Base-by-base conservation (phyloP, 2,329 filamentous ascomycete species). In the Clarireedia paspali region DNA sequence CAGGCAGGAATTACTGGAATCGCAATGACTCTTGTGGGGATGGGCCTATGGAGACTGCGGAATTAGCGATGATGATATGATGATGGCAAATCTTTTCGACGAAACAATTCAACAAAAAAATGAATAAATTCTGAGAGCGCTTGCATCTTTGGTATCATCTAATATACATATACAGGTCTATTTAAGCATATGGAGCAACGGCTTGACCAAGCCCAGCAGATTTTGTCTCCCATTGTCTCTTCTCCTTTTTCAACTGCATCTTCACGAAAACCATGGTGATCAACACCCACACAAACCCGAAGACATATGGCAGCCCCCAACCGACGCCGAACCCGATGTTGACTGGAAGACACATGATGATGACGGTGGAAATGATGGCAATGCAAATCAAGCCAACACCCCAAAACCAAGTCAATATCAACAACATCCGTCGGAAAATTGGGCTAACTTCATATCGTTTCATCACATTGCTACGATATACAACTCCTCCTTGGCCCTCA, bases 1-100 rank as follows among this genome's bases (percentile, higher is more conserved):
- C 81, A 80, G 64, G 64, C 83, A 39, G 87, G 86, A 47, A 85
- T 91, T 59, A 76, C 81, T 4, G 76, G 77, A 27, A 85, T 89
- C 57, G 89, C 87, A 5, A 72, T 87, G 9, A 79, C 80, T 5
- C 73, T 91, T 50, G 80, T 83, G 5, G 87, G 83, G 67, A 76
- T 90, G 73, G 88, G 88, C 0, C 67, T 91, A 23, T 91, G 82
- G 77, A 65, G 68, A 53, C 57, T 70, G 34, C 62, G 69, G 51
- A 68, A 68, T 46, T 70, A 64, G 52, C n/a, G 10, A 34, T 34
- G 10, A 9, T 17, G 14, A 14, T 34, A 34, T 34, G 10, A 9
- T 17, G 14, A 14, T 24, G 10, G 15, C 12, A 9, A 34, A 24
- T 3, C 30, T 6, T 36, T 24, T 9, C 6, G 12, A 23, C 42